Base-by-base conservation (phyloP, 768 basidiomycete genomes). In the Coprinopsis strossmayeri region DNA sequence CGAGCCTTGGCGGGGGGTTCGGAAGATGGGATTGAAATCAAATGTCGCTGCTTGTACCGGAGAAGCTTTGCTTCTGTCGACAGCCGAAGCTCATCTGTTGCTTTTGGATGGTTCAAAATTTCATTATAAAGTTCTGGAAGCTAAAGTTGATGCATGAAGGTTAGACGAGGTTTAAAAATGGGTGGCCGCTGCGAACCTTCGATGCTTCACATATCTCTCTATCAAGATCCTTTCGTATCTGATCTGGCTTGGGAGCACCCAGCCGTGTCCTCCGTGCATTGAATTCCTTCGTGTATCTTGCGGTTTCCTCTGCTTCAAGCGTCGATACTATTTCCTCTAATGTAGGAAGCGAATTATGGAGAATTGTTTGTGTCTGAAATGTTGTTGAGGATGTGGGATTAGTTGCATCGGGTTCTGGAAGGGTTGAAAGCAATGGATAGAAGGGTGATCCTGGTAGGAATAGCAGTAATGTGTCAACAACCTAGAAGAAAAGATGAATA, bases 61-160 rank as follows among this genome's bases (percentile, higher is more conserved):
- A 95, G 68, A 7, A 93, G 71, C 54, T 88, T 92, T 23, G 78
- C 68, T 59, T 97, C 94, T 1, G 80, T 83, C 39, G 69, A 64
- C 10, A 87, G 73, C n/a, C 91, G 84, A n/a, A 89, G 66, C 3
- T 83, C 81, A 56, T 94, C 91, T 0, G 82, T 69, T 0, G 92
- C 85, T 53, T 74, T 71, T 0, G 86, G 87, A 56, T 95, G 92
- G 51, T 82, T 84, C 26, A 93, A 64, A n/a, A 94, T 68, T 55
- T 91, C 85, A 26, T 80, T 70, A 55, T 93, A 95, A 24, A 93
- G 65, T 0, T 53, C 59, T 1, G 87, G 87, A 26, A 95, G 67
- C 85, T 89, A n/a, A n/a, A n/a, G n/a, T n/a, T n/a, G n/a, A n/a
- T n/a, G n/a, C 34, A 43, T 40, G 7, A 34, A 34, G 11, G 41